phyloP scores from a whole-genome alignment of 768 basidiomycete genomes.

The Phaffia tasmanica region DNA sequence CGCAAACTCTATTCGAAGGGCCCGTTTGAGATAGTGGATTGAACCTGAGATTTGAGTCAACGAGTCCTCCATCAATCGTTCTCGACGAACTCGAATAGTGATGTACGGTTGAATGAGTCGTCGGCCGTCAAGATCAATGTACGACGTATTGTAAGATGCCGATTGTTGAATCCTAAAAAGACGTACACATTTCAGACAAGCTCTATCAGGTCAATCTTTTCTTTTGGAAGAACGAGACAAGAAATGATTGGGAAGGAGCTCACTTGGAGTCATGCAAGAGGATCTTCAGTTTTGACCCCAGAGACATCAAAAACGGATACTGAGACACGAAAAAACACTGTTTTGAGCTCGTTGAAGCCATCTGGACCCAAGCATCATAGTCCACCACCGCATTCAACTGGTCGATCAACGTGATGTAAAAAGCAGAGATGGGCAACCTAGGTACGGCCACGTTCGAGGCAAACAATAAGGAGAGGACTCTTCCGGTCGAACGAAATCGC shows the following conservation, averaged over 20 bases:
- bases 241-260: too few species aligned
- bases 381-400: constrained; percentile 17
- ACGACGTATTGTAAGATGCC: neutral
- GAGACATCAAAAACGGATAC: constrained; percentile 25
- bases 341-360: constrained; percentile 18
- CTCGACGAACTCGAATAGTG: constrained; percentile 22
- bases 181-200: neutral
- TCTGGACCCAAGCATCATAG: constrained; percentile 21
- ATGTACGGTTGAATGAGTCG: constrained; percentile 22
- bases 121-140: constrained; percentile 11
- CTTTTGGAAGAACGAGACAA: too few species aligned
- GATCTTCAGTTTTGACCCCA: constrained; percentile 21
- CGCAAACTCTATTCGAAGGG: constrained; percentile 22
- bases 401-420: constrained; percentile 22
- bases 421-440: constrained; percentile 9
- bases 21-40: constrained; percentile 18
- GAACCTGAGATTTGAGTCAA: constrained; percentile 23
- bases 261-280: constrained; percentile 24
- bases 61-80: constrained; percentile 24
- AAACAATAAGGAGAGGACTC: constrained; percentile 23
- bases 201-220: too few species aligned
- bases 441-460: constrained; percentile 14
- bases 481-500: constrained; percentile 22
- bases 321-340: constrained; percentile 20
- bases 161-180: constrained; percentile 19